Conservation (phyloP, 257 asterid species). For the Linderniella brevidens region DNA sequence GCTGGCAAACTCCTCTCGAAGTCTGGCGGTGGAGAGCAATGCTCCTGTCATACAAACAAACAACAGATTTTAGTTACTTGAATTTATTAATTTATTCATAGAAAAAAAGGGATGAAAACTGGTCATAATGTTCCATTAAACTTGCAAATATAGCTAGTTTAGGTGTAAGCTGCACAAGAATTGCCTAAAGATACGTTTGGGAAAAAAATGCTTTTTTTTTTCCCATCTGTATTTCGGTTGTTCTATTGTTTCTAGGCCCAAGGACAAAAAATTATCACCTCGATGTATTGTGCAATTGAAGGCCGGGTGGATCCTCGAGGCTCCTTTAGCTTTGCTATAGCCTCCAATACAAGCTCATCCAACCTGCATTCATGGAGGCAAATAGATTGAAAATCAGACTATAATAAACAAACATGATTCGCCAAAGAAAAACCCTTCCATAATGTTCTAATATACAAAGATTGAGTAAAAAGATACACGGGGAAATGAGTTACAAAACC, state of each 20-base stretch:
- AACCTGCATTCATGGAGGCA: conserved; percentile 24
- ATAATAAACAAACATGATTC: background rate
- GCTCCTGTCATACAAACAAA: conserved; percentile 31
- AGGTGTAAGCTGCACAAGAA: no score
- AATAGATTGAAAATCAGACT: background rate
- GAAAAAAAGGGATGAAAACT: no score
- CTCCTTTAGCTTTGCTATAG: conserved; percentile 70
- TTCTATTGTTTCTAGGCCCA: background rate
- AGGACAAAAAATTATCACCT: conserved; percentile 22
- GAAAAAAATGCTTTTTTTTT: no score
- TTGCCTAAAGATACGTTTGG: no score
- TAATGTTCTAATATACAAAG: no score
- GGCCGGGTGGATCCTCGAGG: conserved; percentile 78
- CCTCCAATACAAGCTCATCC: conserved; percentile 74
- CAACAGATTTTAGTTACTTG: no score
- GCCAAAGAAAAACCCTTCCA: no score
- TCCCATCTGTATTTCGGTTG: background rate
- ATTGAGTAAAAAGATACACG: no score
- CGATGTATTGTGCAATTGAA: conserved; percentile 51
- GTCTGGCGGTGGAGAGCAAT: conserved; percentile 36
- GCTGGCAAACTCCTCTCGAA: conserved; percentile 43
- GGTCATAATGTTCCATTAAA: no score
- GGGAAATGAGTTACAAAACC: no score
- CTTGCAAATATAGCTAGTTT: no score
- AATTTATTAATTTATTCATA: no score